A percentile compares a stretch with the other conserved stretches of the same genome.
These are phyloP conservation scores for Exophiala sideris DNA, from an alignment of 2,329 filamentous ascomycete species.

Conservation along the genomic window DNA sequence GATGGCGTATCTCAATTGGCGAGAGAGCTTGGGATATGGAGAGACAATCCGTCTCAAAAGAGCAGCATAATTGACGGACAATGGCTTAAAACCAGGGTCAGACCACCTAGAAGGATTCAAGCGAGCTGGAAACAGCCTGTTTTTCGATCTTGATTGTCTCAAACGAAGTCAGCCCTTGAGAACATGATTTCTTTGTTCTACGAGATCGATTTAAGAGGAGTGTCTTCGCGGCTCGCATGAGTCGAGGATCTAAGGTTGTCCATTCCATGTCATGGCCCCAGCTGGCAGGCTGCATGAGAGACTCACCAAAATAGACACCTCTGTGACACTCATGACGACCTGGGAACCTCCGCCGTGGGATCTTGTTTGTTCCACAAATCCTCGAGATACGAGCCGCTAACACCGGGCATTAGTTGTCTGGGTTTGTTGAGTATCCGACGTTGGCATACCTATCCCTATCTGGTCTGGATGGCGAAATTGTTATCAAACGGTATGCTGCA, in stretches of 20 bases:
- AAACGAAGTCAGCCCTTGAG: too few relatives aligned
- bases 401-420: not conserved
- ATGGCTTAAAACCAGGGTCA: constrained; percentile 1
- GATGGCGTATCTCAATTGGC: constrained; percentile 14
- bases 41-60: constrained; percentile 15
- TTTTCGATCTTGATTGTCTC: not conserved
- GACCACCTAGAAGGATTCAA: not conserved
- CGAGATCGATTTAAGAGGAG: too few relatives aligned
- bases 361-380: constrained; percentile 16
- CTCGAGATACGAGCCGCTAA: constrained; percentile 2
- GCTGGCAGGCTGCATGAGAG: constrained; percentile 12
- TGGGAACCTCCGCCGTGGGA: constrained; percentile 22
- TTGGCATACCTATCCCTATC: not conserved
- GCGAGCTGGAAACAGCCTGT: not conserved
- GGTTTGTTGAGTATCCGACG: not conserved
- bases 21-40: constrained; percentile 17
- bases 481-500: not conserved
- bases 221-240: too few relatives aligned
- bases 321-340: constrained; percentile 21
- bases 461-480: not conserved
- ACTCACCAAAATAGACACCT: constrained; percentile 20
- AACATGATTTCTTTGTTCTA: too few relatives aligned
- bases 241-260: constrained; percentile 6
- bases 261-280: constrained; percentile 14
- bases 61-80: constrained; percentile 13